phyloP scores from a whole-genome alignment of 2,329 filamentous ascomycete species.

The Clonostachys rosea region DNA sequence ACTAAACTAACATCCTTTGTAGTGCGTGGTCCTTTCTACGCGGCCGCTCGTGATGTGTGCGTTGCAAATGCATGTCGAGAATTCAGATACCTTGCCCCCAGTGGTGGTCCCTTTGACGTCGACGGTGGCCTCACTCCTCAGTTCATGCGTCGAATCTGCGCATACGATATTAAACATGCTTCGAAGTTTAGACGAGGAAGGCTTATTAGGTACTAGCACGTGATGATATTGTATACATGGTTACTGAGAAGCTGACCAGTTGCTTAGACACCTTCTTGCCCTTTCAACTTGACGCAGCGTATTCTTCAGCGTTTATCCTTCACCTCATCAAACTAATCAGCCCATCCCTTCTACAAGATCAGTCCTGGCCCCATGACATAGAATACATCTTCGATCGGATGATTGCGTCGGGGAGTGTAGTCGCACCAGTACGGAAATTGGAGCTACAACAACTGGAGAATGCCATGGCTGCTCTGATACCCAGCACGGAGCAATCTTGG shows the following conservation, averaged over 20 bases:
- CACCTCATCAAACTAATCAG: constrained; percentile 23
- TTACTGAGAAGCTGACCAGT: neutral
- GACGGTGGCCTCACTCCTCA: constrained; percentile 17
- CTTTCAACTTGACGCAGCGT: constrained; percentile 33
- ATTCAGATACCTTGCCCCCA: constrained; percentile 8
- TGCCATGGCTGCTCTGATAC: constrained; percentile 17
- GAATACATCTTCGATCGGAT: constrained; percentile 27
- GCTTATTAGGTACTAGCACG: constrained; percentile 11
- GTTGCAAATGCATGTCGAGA: constrained; percentile 21
- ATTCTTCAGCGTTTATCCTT: constrained; percentile 31
- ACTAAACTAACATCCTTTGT: neutral
- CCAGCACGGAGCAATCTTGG: constrained; percentile 15
- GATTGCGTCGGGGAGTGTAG: constrained; percentile 26
- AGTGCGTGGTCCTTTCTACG: constrained; percentile 20
- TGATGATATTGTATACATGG: neutral
- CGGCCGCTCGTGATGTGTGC: constrained; percentile 22
- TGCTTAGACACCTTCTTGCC: constrained; percentile 27
- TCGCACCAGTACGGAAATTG: constrained; percentile 26
- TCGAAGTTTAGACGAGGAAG: constrained; percentile 17
- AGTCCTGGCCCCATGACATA: constrained; percentile 26
- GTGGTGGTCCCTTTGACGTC: neutral
- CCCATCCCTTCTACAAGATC: constrained; percentile 24
- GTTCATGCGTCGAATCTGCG: constrained; percentile 19
- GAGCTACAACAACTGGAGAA: constrained; percentile 30
- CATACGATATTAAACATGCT: constrained; percentile 16